Evolutionary conservation across 306 rosid species (phyloP).

Genomic region (Ammopiptanthus mongolicus): DNA sequence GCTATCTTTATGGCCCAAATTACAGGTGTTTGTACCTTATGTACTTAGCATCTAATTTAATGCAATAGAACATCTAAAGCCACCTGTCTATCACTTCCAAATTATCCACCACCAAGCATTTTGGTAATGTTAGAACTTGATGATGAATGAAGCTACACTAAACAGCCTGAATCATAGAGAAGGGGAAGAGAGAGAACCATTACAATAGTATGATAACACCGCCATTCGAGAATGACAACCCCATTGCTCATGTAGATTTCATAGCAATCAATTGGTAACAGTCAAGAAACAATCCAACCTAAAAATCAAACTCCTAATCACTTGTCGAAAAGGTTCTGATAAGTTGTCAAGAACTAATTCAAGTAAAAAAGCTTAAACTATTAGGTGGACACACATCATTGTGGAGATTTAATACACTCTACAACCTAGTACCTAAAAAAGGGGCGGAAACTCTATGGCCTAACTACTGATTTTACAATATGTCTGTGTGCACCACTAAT

Average conservation of each 20-base stretch:
- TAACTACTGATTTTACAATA: background rate
- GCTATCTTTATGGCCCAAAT: background rate
- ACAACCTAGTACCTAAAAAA: background rate
- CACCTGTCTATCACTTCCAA: background rate
- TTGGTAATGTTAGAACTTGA: background rate
- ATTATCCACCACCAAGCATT: background rate
- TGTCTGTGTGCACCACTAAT: background rate
- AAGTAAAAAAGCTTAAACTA: background rate
- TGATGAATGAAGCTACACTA: background rate
- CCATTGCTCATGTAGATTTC: background rate
- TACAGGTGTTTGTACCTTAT: background rate
- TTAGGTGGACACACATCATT: background rate
- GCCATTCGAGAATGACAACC: background rate
- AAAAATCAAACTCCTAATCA: background rate
- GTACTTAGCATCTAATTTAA: background rate
- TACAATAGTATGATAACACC: background rate
- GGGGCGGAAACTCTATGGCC: background rate
- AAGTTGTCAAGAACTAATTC: background rate
- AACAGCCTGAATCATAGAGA: background rate
- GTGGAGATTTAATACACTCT: background rate
- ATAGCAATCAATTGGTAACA: background rate
- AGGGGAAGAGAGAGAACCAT: background rate
- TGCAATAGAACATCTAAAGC: constrained; percentile 3
- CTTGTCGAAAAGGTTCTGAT: background rate
- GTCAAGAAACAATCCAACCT: background rate